Base-by-base conservation (phyloP, 169 alveolate species). In the Cryptosporidium xiaoi region DNA sequence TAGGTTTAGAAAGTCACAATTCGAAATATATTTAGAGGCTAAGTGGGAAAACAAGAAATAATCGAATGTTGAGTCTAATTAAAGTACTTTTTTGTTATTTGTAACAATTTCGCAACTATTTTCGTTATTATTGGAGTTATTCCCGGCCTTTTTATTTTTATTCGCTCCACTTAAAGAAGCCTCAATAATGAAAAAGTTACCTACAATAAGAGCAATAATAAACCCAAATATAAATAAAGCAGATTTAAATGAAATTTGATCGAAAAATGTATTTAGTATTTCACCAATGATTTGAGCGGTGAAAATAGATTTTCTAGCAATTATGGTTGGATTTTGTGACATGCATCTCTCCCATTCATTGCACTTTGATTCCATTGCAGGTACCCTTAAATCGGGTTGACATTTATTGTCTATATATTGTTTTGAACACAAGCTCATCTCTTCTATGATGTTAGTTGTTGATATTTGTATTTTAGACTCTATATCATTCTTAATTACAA, bases 231-330 rank as follows among this genome's bases (percentile, higher is more conserved):
- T 77, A 34, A 77, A 46, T 7, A 60, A 40, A 33, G 87, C 87
- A 24, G 87, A 77, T 60, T 77, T 77, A 18, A 56, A 62, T n/a
- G 87, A 77, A 24, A 77, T 60, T 60, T 77, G 87, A 60, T 77
- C 87, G 13, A 77, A 44, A 20, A 77, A 77, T 40, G 87, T 77
- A 50, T 77, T 77, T 34, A 77, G 40, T 8, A 77, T 77, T 48
- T 77, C 77, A 15, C 87, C 87, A 58, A 77, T 77, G 15, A 62
- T 77, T 62, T 77, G 87, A 40, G 87, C 87, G 12, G 87, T 77
- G 48, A 77, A 77, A 36, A 56, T 77, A 4, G 87, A 77, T 44
- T 62, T 77, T 40, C 71, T 77, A 5, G 87, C 87, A 77, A 77
- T 77, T 56, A 77, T 77, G 18, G 87, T 62, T 15, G 87, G 87